Evolutionary conservation across 2,329 filamentous ascomycete species (phyloP), one percentile per base, ranked within the genome.

Genomic region (Neophaeococcomyces mojaviensis): DNA sequence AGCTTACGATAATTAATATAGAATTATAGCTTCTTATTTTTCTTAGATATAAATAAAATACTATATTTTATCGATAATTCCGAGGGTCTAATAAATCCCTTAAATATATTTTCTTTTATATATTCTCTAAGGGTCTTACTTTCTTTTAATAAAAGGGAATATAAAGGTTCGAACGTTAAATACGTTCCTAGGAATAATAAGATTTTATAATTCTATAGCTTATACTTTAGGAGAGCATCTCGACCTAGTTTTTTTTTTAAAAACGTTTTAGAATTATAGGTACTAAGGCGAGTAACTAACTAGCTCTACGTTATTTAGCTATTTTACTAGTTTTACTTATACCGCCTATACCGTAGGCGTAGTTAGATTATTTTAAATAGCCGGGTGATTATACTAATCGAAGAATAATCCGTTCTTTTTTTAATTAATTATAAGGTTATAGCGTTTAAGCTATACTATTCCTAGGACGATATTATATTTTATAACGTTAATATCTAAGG

Each of bases 41-140:
- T 40, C 19, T 47, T 47, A 5, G 24, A 22, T 33, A 47, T 32
- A 32, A 47, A 47, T 44, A 44, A 26, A 18, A 44, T 35, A 36
- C 4, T 3, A 4, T 9, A 36, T 24, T 13, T 26, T 10, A 31
- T 28, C 18, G 20, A 12, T 36, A 7, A 4, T 4, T 6, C 13
- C 4, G 30, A 20, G 28, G 13, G 10, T 28, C 28, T 24, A 28
- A 40, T 33, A 40, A 22, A 35, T 5, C 38, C 38, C 19, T 47
- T 47, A 15, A 4, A 12, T 3, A 40, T 7, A n/a, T 35, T 18
- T 10, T 32, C 35, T 4, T 33, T 24, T 6, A 47, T 8, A 26
- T 47, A 47, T 16, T 41, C 28, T 12, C 18, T 19, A 4, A 41
- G 36, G 10, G 15, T 26, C 6, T 20, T 16, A 18, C 33, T n/a